Conservation (phyloP, 371 early-diverging fungal genomes). For the Mucor lusitanicus region DNA sequence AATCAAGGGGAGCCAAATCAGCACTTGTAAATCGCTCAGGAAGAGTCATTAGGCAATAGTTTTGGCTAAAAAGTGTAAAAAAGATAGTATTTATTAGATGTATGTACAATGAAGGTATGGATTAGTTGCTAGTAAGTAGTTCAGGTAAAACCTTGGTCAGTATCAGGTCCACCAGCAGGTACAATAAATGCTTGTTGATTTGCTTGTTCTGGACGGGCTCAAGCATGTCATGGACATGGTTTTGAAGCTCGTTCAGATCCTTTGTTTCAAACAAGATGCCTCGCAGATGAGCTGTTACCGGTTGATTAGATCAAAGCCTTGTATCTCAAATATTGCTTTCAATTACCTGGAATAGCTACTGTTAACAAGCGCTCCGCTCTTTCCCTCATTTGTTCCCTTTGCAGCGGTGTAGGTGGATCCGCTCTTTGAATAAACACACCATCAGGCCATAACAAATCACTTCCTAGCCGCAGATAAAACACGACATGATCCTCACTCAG, state of each 20-base stretch:
- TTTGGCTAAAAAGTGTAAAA: no score
- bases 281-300: slow-evolving; percentile 13
- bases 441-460: slow-evolving; percentile 61
- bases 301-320: neutral
- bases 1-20: no score
- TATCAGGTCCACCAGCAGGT: slow-evolving; percentile 43
- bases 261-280: slow-evolving; percentile 38
- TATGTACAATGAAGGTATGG: neutral
- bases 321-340: neutral
- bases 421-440: slow-evolving; percentile 46
- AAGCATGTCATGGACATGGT: slow-evolving; percentile 39
- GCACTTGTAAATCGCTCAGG: neutral
- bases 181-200: slow-evolving; percentile 50
- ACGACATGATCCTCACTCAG: slow-evolving; percentile 60
- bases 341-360: slow-evolving; percentile 42
- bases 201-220: slow-evolving; percentile 50
- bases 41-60: no score
- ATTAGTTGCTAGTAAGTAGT: slow-evolving; percentile 12
- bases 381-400: slow-evolving; percentile 39
- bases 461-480: slow-evolving; percentile 55
- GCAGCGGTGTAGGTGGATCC: slow-evolving; percentile 32
- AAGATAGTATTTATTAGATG: neutral
- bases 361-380: slow-evolving; percentile 43
- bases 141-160: slow-evolving; percentile 44
- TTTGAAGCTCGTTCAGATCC: slow-evolving; percentile 38